phyloP scores from a whole-genome alignment of 2,329 filamentous ascomycete species.

The Ceratocystis destructans region DNA sequence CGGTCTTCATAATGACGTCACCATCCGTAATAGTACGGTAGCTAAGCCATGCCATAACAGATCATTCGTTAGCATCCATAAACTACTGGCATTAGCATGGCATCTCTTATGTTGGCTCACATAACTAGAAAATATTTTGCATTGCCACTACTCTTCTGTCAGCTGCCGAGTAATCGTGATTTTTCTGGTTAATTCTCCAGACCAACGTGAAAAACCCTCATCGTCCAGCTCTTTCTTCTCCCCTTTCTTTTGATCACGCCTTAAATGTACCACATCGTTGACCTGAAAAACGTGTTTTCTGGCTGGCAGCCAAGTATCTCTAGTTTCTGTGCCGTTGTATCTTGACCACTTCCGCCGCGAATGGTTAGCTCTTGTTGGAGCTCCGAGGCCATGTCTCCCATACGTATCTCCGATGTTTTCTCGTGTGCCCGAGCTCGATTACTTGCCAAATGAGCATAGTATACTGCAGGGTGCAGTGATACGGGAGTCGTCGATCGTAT shows the following conservation, averaged over 20 bases:
- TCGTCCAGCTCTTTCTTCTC: background rate
- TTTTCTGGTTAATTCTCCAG: background rate
- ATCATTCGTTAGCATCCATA: background rate
- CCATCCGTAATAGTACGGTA: background rate
- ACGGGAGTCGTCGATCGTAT: slow-evolving; percentile 84
- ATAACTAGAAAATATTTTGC: background rate
- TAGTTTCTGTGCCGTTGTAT: background rate
- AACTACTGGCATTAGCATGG: background rate
- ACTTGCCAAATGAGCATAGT: slow-evolving; percentile 87
- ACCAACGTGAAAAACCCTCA: slow-evolving; percentile 1
- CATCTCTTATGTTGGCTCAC: background rate
- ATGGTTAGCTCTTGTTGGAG: slow-evolving; percentile 3
- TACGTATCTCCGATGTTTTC: slow-evolving; percentile 25
- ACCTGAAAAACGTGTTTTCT: background rate
- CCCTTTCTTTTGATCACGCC: background rate
- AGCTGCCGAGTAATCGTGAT: slow-evolving; percentile 1
- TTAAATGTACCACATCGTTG: slow-evolving; percentile 35
- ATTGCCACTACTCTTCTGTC: background rate
- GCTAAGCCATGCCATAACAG: too few relatives aligned
- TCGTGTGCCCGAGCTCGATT: slow-evolving; percentile 68
- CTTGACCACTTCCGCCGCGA: background rate
- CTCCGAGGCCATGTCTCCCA: background rate
- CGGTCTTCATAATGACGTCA: background rate
- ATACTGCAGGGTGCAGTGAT: slow-evolving; percentile 76
- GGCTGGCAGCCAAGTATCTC: slow-evolving; percentile 16